Evolutionary conservation across 805 yeast species (phyloP).

Genomic region (Babjeviella inositovora): DNA sequence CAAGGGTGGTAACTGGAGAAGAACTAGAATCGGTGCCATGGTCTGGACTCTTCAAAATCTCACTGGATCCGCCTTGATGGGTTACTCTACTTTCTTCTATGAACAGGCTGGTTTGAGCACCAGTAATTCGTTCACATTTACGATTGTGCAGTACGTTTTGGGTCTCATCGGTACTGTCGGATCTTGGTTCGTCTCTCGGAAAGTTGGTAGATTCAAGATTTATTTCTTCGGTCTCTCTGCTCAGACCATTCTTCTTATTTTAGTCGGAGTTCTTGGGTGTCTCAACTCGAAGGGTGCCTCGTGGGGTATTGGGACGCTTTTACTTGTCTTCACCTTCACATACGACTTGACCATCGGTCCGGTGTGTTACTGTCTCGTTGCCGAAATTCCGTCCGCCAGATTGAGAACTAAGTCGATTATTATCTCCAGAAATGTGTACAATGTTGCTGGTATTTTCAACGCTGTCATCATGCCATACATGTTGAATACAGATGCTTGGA

Average conservation of each 20-base stretch:
- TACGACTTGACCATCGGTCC: constrained; percentile 31
- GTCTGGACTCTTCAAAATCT: constrained; percentile 28
- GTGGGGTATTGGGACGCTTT: constrained; percentile 30
- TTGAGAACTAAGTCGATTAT: constrained; percentile 23
- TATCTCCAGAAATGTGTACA: constrained; percentile 18
- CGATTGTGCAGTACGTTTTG: constrained; percentile 25
- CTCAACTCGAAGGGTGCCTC: constrained; percentile 11
- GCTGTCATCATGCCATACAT: constrained; percentile 7
- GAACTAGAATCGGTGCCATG: constrained; percentile 31
- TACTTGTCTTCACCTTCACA: constrained; percentile 24
- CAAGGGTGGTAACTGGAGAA: constrained; percentile 24
- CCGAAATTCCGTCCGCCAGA: constrained; percentile 24
- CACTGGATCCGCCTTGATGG: constrained; percentile 28
- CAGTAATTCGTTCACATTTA: constrained; percentile 24
- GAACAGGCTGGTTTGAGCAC: constrained; percentile 29
- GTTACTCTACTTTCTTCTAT: constrained; percentile 33
- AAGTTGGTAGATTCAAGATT: constrained; percentile 20
- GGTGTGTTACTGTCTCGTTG: constrained; percentile 18
- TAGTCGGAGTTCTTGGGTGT: constrained; percentile 25
- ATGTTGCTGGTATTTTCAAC: constrained; percentile 11
- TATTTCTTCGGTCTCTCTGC: constrained; percentile 18
- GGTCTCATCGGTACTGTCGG: constrained; percentile 25
- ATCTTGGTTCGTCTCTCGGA: constrained; percentile 25
- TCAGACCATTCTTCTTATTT: constrained; percentile 16
- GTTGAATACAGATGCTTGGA: constrained; percentile 7